Base-by-base conservation (phyloP, 73 alveolate genomes). In the Paramecium tetraurelia region DNA sequence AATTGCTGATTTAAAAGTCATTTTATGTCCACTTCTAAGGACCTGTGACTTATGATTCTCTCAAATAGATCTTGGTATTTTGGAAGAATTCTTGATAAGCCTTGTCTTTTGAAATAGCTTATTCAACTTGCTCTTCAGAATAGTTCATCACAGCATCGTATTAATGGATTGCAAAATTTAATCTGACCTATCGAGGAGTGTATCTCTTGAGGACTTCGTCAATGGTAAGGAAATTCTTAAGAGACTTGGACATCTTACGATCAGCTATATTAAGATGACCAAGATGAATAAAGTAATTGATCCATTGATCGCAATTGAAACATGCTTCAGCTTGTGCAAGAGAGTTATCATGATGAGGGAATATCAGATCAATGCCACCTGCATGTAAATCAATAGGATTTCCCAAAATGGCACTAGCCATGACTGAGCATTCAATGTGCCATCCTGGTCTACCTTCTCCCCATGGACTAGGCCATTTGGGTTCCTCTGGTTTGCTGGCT, bases 371-470 rank as follows among this genome's bases (percentile, higher is more conserved):
- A 48, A 95, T 92, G 5, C 99, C 99, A 36, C 99, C 99, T 6
- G 98, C 95, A 58, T 97, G 99, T 53, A 97, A 97, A 90, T 97
- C 99, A 50, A 97, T 93, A 57, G 96, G 96, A 59, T 95, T 90
- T 10, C 99, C 99, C n/a, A 96, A 95, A 53, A 92, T 88, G 40
- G 94, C 97, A 22, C 96, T 93, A 20, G 99, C 97, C 99, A 97
- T 97, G 38, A 93, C 98, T 21, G 99, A 96, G 92, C 99, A 97
- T 96, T 97, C 99, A 59, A 97, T 97, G 95, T 97, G 99, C 99
- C 99, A 98, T 16, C 99, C 99, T 40, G 99, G 99, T 86, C 99
- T 94, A 46, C 99, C 99, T 94, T 94, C 93, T 36, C 99, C 99
- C 97, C 98, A 97, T 5, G 99, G 99, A 38, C 99, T 95, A 43